Evolutionary conservation across 2,329 filamentous ascomycete genomes (phyloP).

Genomic region (Talaromyces sp.): DNA sequence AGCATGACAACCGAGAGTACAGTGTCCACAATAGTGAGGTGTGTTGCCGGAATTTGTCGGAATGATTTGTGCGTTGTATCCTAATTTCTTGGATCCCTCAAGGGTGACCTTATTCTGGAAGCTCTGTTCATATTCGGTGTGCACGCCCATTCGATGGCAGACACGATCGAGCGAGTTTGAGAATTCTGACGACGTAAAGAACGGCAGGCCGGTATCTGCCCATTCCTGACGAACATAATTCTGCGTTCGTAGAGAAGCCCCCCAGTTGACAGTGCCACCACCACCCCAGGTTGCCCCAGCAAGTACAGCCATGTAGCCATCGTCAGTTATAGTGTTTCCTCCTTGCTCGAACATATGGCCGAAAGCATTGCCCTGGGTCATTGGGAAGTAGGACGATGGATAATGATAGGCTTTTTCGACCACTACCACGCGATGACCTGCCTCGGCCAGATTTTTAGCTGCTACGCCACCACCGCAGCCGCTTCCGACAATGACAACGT

Average conservation of each 20-base stretch:
- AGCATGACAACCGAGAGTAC: conserved; percentile 58
- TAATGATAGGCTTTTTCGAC: conserved; percentile 81
- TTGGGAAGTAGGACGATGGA: conserved; percentile 67
- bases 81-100: conserved; percentile 70
- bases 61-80: conserved; percentile 65
- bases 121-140: conserved; percentile 68
- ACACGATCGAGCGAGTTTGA: conserved; percentile 78
- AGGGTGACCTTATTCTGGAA: conserved; percentile 68
- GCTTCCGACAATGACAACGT: conserved; percentile 81
- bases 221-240: conserved; percentile 76
- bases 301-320: conserved; percentile 58
- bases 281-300: conserved; percentile 77
- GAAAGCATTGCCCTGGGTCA: conserved; percentile 61
- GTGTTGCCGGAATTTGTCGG: conserved; percentile 75
- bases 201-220: conserved; percentile 64
- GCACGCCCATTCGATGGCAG: conserved; percentile 73
- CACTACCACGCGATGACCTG: conserved; percentile 71
- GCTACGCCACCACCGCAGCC: conserved; percentile 80
- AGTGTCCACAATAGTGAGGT: conserved; percentile 71
- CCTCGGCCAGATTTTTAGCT: conserved; percentile 76
- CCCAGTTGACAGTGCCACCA: conserved; percentile 88
- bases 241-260: conserved; percentile 64
- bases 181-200: conserved; percentile 71
- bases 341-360: conserved; percentile 67
- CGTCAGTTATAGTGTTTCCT: conserved; percentile 56